Conservation (phyloP, 208 protist species). For the Kentomonas sorsogonicus region DNA sequence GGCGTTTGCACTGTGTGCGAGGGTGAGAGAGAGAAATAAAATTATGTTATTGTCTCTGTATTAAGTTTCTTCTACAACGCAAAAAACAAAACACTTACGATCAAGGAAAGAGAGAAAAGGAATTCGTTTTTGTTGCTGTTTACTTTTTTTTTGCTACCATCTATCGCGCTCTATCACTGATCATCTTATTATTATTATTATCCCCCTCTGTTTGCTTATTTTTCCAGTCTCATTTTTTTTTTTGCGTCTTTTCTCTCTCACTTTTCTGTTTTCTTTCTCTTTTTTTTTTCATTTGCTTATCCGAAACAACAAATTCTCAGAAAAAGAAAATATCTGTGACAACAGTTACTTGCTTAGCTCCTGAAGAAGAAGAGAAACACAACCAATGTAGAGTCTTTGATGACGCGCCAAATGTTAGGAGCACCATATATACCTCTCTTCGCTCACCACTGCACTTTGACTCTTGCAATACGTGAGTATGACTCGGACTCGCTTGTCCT, state of each 20-base stretch:
- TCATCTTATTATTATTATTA: conserved; percentile 9
- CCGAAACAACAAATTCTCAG: not conserved
- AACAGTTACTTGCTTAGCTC: too few species aligned
- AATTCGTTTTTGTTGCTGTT: not conserved
- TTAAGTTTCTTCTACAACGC: not conserved
- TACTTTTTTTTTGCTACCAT: not conserved
- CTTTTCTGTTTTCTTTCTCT: conserved; percentile 2
- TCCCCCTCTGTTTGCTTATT: conserved; percentile 11
- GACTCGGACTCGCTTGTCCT: too few species aligned
- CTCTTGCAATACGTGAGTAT: too few species aligned
- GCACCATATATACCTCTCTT: too few species aligned
- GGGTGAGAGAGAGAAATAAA: too few species aligned
- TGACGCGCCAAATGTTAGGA: too few species aligned
- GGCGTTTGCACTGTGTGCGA: too few species aligned
- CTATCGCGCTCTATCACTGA: not conserved
- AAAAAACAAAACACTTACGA: conserved; percentile 3
- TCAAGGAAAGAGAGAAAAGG: not conserved
- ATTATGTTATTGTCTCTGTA: too few species aligned
- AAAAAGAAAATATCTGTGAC: not conserved
- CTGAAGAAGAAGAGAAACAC: too few species aligned
- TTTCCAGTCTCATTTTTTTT: conserved; percentile 11
- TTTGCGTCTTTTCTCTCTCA: not conserved
- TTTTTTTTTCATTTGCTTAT: conserved; percentile 6
- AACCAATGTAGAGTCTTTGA: too few species aligned
- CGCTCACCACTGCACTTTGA: too few species aligned